These are phyloP conservation scores for Bruguiera hainesii DNA, from an alignment of 441 rosid species.

Conservation along the genomic window DNA sequence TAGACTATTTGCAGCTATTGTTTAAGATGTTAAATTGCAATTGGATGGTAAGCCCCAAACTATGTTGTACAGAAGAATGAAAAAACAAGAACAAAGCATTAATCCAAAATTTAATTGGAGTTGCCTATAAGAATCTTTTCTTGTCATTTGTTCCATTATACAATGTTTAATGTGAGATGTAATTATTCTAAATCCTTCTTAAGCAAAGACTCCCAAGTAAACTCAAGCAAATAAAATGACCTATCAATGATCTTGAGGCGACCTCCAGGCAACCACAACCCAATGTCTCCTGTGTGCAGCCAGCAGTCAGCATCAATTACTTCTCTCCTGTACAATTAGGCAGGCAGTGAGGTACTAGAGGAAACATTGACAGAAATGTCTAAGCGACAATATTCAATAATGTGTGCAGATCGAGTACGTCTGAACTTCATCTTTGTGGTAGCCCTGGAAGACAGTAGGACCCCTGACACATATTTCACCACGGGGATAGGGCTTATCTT, in stretches of 20 bases:
- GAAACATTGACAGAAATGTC: slow-evolving; percentile 11
- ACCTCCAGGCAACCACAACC: slow-evolving; percentile 89
- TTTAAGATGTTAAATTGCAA: no score
- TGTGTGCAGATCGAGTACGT: slow-evolving; percentile 45
- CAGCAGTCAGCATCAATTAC: slow-evolving; percentile 87
- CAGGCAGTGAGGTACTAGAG: slow-evolving; percentile 3
- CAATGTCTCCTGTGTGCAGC: slow-evolving; percentile 97
- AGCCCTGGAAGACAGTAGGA: slow-evolving; percentile 79
- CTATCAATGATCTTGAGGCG: slow-evolving; percentile 95
- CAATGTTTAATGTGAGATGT: no score
- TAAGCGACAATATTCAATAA: slow-evolving; percentile 19
- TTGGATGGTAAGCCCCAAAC: no score
- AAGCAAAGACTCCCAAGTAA: neutral
- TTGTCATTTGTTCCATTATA: no score
- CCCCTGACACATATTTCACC: slow-evolving; percentile 99
- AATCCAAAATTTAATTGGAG: no score
- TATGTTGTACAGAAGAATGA: no score
- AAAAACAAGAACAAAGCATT: no score
- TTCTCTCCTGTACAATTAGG: slow-evolving; percentile 64
- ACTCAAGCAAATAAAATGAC: slow-evolving; percentile 28
- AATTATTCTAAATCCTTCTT: no score
- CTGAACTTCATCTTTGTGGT: slow-evolving; percentile 84
- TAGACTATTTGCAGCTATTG: no score
- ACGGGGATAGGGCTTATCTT: slow-evolving; percentile 85
- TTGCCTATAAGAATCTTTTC: no score